A percentile compares a stretch with the other conserved stretches of the same genome.
Conservation (phyloP, 257 asterid species). For the Lantana camara region DNA sequence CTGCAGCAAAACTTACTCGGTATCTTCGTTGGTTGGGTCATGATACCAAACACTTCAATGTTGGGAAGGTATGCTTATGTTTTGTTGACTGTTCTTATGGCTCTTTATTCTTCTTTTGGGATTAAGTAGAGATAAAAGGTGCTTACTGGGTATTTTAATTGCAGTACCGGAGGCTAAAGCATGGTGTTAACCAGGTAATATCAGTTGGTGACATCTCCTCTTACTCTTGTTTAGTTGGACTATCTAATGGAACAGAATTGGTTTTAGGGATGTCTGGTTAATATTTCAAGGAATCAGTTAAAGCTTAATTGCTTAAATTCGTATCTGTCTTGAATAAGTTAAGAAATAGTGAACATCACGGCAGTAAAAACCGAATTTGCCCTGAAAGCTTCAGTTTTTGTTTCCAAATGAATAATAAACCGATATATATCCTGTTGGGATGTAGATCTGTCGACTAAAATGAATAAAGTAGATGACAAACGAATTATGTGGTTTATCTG, state of each 20-base stretch:
- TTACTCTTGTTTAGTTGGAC: constrained; percentile 23
- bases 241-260: constrained; percentile 21
- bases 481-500: too few species aligned
- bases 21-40: constrained; percentile 99
- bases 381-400: too few species aligned
- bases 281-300: constrained; percentile 11
- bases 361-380: constrained; percentile 13
- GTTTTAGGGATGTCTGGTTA: constrained; percentile 15
- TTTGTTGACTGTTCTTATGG: constrained; percentile 3
- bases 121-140: constrained; percentile 19
- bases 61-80: constrained; percentile 87
- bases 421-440: too few species aligned
- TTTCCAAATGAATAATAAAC: too few species aligned
- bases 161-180: constrained; percentile 98
- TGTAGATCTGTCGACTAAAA: too few species aligned
- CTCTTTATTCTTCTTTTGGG: constrained; percentile 26
- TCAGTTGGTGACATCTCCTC: constrained; percentile 32
- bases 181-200: constrained; percentile 92
- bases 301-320: background rate
- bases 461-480: too few species aligned
- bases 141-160: constrained; percentile 28
- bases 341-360: background rate
- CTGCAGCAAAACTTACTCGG: constrained; percentile 98
- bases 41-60: constrained; percentile 98
- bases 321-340: background rate